Percentiles rank a stretch among this genome's conserved stretches.
Evolutionary conservation across 192 early-diverging fungal genomes (phyloP).

Genomic region (Entomortierella parvispora): DNA sequence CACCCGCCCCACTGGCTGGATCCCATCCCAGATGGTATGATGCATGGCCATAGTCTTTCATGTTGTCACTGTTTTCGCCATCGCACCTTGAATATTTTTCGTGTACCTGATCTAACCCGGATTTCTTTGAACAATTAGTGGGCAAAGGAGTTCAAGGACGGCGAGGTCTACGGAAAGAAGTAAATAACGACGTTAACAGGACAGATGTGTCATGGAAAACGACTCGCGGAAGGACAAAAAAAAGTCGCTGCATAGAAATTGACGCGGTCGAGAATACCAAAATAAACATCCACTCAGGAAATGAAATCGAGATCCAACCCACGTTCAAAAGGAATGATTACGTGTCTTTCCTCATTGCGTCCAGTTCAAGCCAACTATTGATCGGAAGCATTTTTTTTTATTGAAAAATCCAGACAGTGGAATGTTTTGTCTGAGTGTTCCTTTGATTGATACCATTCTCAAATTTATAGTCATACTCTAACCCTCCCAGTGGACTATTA

Average conservation of each 20-base stretch:
- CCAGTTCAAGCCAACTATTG: too few relatives aligned
- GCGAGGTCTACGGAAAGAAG: slow-evolving; percentile 54
- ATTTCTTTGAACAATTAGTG: slow-evolving; percentile 12
- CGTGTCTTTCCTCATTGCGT: too few relatives aligned
- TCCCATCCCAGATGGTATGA: slow-evolving; percentile 44
- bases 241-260: neutral
- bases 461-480: slow-evolving; percentile 3
- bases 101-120: neutral
- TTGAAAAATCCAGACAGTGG: neutral
- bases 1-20: slow-evolving; percentile 42
- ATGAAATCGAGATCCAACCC: slow-evolving; percentile 1
- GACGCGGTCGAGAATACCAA: neutral
- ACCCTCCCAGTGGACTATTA: slow-evolving; percentile 39
- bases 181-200: slow-evolving; percentile 11
- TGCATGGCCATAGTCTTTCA: neutral
- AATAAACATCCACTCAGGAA: neutral
- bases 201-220: neutral
- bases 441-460: neutral
- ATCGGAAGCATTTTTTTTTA: neutral
- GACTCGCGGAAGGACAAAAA: neutral
- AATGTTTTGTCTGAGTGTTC: neutral
- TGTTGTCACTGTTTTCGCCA: neutral
- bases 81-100: neutral
- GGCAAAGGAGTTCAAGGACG: slow-evolving; percentile 52
- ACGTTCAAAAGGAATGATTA: too few relatives aligned